These are phyloP conservation scores for Pseudogymnoascus sp. DNA, from an alignment of 2,329 filamentous ascomycete species.

Conservation along the genomic window DNA sequence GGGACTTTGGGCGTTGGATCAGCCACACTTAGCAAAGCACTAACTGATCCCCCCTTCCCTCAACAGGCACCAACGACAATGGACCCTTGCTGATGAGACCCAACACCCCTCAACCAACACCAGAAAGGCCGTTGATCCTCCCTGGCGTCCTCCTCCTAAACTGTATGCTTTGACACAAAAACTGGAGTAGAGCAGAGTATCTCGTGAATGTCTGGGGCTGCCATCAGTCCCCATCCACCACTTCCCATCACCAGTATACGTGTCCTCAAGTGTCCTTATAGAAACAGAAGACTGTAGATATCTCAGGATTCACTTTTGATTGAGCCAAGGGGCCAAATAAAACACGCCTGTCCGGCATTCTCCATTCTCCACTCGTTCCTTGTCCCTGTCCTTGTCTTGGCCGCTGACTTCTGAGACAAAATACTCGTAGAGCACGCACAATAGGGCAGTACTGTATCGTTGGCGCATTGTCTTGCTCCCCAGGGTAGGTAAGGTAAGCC, in stretches of 20 bases:
- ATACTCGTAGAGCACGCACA: neutral
- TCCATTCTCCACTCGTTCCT: constrained; percentile 4
- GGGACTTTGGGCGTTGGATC: neutral
- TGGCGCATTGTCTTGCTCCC: neutral
- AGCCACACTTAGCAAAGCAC: constrained; percentile 4
- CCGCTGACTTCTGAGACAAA: constrained; percentile 5
- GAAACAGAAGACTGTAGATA: neutral
- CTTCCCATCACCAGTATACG: neutral
- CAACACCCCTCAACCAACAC: constrained; percentile 7
- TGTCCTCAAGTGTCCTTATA: neutral
- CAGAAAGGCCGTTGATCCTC: neutral
- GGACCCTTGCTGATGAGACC: constrained; percentile 7
- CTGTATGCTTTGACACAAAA: constrained; percentile 3
- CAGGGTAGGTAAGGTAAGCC: constrained; percentile 1
- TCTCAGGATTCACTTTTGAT: neutral
- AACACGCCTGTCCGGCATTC: constrained; percentile 1
- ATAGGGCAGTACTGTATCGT: neutral
- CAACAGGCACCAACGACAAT: constrained; percentile 4
- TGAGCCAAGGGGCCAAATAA: constrained; percentile 2
- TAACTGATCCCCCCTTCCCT: neutral
- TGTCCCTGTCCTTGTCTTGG: constrained; percentile 6
- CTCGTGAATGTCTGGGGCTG: neutral
- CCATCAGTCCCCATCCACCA: neutral
- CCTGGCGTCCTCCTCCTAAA: constrained; percentile 1
- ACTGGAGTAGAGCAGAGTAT: neutral